phyloP scores from a whole-genome alignment of 2,329 filamentous ascomycete species.

The Cyclaneusma minus region DNA sequence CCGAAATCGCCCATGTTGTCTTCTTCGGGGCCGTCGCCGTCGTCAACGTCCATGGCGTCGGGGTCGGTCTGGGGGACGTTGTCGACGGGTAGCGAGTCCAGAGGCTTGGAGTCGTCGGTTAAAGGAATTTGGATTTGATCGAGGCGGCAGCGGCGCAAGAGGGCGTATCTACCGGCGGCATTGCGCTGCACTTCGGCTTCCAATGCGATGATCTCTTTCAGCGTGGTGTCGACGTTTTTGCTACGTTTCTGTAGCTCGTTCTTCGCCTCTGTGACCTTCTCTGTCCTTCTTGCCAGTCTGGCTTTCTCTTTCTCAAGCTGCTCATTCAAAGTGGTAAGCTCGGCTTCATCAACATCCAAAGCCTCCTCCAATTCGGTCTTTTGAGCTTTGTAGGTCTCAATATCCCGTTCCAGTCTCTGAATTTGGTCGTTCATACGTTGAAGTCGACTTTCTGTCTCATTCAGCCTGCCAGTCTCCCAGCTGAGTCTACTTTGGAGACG shows the following conservation, averaged over 20 bases:
- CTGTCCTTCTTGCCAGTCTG: constrained; percentile 51
- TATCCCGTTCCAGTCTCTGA: constrained; percentile 49
- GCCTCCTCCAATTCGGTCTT: constrained; percentile 61
- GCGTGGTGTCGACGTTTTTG: constrained; percentile 62
- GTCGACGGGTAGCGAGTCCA: constrained; percentile 79
- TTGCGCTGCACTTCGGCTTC: constrained; percentile 79
- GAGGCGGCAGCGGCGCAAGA: constrained; percentile 79
- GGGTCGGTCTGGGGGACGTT: constrained; percentile 59
- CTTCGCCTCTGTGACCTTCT: constrained; percentile 65
- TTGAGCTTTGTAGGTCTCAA: constrained; percentile 54
- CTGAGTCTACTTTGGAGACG: constrained; percentile 47
- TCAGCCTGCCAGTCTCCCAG: constrained; percentile 37
- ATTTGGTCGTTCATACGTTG: constrained; percentile 50
- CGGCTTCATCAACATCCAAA: constrained; percentile 57
- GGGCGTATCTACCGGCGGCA: constrained; percentile 65
- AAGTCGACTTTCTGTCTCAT: constrained; percentile 52
- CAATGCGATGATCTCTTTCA: constrained; percentile 62
- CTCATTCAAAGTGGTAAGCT: constrained; percentile 62
- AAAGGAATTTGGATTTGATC: constrained; percentile 86
- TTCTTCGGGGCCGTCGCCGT: constrained; percentile 39
- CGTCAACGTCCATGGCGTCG: constrained; percentile 88
- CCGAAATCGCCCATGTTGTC: constrained; percentile 70
- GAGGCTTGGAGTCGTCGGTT: constrained; percentile 45
- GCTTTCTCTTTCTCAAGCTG: constrained; percentile 53
- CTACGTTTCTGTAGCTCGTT: constrained; percentile 69